These are phyloP conservation scores for Saxispiralis lemnorum DNA, from an alignment of 495 filamentous ascomycete genomes.

Conservation along the genomic window DNA sequence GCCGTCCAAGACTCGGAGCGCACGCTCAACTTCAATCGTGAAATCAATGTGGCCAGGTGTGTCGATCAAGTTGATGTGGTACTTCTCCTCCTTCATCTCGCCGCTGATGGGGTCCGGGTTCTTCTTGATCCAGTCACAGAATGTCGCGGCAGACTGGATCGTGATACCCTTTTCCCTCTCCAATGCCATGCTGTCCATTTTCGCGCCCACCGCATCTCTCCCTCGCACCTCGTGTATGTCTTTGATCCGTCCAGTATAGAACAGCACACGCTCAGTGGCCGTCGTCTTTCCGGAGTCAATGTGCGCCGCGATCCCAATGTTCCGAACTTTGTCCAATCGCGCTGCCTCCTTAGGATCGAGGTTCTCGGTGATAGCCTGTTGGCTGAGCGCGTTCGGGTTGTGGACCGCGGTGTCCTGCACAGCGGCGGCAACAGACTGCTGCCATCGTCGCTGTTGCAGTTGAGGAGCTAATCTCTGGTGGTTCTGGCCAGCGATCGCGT, in stretches of 20 bases:
- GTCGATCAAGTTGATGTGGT: constrained; percentile 97
- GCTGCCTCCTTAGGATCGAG: constrained; percentile 57
- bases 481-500: constrained; percentile 1
- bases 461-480: constrained; percentile 7
- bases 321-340: constrained; percentile 63
- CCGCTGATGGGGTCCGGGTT: constrained; percentile 38
- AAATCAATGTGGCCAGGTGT: constrained; percentile 99
- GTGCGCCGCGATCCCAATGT: constrained; percentile 99
- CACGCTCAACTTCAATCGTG: constrained; percentile 96
- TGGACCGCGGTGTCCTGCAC: constrained; percentile 42
- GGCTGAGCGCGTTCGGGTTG: constrained; percentile 40
- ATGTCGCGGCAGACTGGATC: constrained; percentile 94
- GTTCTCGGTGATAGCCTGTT: constrained; percentile 54
- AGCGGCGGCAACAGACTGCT: constrained; percentile 24
- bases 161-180: constrained; percentile 98
- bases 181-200: constrained; percentile 99
- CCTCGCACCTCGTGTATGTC: constrained; percentile 95
- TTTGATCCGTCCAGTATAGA: constrained; percentile 94
- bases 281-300: constrained; percentile 99
- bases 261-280: constrained; percentile 88
- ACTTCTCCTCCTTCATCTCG: constrained; percentile 53
- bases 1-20: constrained; percentile 86
- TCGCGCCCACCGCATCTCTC: constrained; percentile 86
- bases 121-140: constrained; percentile 90
- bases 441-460: constrained; percentile 21